phyloP scores from a whole-genome alignment of 2,329 filamentous ascomycete genomes.

The Alternaria sp. region DNA sequence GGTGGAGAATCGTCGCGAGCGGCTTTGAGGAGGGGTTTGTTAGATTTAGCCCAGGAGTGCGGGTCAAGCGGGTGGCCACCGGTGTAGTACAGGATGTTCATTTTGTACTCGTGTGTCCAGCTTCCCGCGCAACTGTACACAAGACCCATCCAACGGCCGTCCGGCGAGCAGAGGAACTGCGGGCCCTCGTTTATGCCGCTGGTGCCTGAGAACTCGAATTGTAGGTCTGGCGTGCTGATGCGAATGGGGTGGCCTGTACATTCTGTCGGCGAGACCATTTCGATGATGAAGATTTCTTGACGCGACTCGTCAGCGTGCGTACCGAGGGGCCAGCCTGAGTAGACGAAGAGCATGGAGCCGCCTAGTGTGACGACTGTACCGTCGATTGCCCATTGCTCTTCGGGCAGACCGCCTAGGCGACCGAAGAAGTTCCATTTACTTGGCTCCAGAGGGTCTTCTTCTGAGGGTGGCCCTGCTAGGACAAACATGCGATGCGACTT shows the following conservation, averaged over 20 bases:
- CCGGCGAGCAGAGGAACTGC: constrained; percentile 46
- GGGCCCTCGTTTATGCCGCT: constrained; percentile 56
- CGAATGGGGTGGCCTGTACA: constrained; percentile 45
- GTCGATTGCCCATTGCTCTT: constrained; percentile 57
- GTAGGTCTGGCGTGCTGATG: constrained; percentile 50
- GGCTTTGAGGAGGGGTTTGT: constrained; percentile 48
- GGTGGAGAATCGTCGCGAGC: constrained; percentile 45
- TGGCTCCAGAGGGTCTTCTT: constrained; percentile 35
- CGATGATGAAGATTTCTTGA: constrained; percentile 54
- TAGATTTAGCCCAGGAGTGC: constrained; percentile 49
- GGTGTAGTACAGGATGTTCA: constrained; percentile 52
- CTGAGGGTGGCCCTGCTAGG: constrained; percentile 49
- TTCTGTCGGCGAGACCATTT: constrained; percentile 45
- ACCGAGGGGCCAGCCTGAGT: constrained; percentile 55
- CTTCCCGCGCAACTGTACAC: constrained; percentile 55
- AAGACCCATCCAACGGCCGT: constrained; percentile 51
- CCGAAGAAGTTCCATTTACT: constrained; percentile 52
- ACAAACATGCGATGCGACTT: constrained; percentile 55
- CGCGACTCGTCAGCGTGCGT: constrained; percentile 44
- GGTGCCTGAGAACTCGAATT: constrained; percentile 50
- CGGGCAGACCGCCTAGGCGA: constrained; percentile 48
- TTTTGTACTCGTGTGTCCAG: constrained; percentile 58
- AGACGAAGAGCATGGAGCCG: constrained; percentile 50
- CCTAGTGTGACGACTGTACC: constrained; percentile 53
- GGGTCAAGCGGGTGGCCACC: constrained; percentile 51